Evolutionary conservation across 2,329 filamentous ascomycete genomes (phyloP), one percentile per base, ranked within the genome.

Genomic region (Arthrobotrys musiformis): DNA sequence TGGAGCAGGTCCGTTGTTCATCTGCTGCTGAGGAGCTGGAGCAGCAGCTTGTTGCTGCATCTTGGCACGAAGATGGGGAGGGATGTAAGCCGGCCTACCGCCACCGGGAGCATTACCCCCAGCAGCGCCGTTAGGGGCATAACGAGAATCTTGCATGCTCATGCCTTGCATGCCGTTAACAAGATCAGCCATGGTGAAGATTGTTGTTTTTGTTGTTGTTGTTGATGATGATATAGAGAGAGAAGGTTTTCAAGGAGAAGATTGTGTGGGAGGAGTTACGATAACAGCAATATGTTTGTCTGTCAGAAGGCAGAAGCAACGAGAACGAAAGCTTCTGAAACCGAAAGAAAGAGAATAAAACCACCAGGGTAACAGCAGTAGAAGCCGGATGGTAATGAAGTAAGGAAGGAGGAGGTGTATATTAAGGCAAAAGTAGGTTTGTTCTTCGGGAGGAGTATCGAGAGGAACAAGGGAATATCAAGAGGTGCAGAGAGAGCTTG

Each of bases 131-230:
- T 62, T 56, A 46, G 73, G 73, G 60, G 73, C 73, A 24, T 44
- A 77, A 13, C 73, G 73, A 63, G 86, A 86, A 81, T 88, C 87
- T 81, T 87, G 79, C 66, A 81, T 82, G 72, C 85, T 89, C 79
- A 94, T 86, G 85, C 86, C 90, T 82, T 94, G 87, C 83, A 90
- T 89, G 83, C 87, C 88, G 89, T 94, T 93, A 87, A 93, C 93
- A 82, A 95, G 88, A 87, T 94, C 90, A 84, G 91, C 91, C 91
- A 93, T 93, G 83, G 85, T 90, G 66, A 37, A 2, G 30, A 3
- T 58, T 40, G 33, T n/a, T 40, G 54, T n/a, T n/a, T n/a, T n/a
- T n/a, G n/a, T n/a, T n/a, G n/a, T n/a, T n/a, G n/a, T n/a, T n/a
- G n/a, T n/a, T n/a, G n/a, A n/a, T n/a, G n/a, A n/a, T n/a, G n/a